Percentiles rank a stretch among this genome's conserved stretches.
phyloP scores from a whole-genome alignment of 805 yeast species.

The Ogataea methylovora region DNA sequence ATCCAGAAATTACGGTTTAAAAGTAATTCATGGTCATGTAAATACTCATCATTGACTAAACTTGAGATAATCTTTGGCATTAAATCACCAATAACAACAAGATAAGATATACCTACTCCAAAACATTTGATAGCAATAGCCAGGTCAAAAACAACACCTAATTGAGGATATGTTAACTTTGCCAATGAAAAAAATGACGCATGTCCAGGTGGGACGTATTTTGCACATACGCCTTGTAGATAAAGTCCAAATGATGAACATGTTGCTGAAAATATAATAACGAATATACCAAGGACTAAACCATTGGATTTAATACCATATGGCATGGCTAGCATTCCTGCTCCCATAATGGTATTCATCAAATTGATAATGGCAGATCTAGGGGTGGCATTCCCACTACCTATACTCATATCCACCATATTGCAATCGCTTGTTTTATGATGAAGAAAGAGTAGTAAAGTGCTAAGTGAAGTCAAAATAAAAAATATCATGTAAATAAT shows the following conservation, averaged over 20 bases:
- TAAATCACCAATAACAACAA: conserved; percentile 64
- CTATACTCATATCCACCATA: too few species aligned
- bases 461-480: too few species aligned
- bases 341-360: conserved; percentile 51
- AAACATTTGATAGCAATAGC: conserved; percentile 68
- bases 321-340: conserved; percentile 69
- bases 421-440: too few species aligned
- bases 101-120: conserved; percentile 62
- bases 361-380: conserved; percentile 45
- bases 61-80: conserved; percentile 50
- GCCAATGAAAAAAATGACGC: conserved; percentile 62
- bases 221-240: conserved; percentile 51
- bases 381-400: conserved; percentile 25
- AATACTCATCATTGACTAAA: conserved; percentile 11
- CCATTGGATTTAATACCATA: conserved; percentile 52
- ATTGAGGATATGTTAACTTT: conserved; percentile 51
- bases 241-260: conserved; percentile 54
- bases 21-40: conserved; percentile 16
- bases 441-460: too few species aligned
- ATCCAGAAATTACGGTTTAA: conserved; percentile 53
- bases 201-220: conserved; percentile 47
- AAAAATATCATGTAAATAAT: too few species aligned
- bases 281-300: conserved; percentile 32
- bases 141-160: conserved; percentile 54
- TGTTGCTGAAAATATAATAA: conserved; percentile 33